Evolutionary conservation across 2,329 filamentous ascomycete species (phyloP), one percentile per base, ranked within the genome.

Genomic region (Nothomitra cinnamomea): DNA sequence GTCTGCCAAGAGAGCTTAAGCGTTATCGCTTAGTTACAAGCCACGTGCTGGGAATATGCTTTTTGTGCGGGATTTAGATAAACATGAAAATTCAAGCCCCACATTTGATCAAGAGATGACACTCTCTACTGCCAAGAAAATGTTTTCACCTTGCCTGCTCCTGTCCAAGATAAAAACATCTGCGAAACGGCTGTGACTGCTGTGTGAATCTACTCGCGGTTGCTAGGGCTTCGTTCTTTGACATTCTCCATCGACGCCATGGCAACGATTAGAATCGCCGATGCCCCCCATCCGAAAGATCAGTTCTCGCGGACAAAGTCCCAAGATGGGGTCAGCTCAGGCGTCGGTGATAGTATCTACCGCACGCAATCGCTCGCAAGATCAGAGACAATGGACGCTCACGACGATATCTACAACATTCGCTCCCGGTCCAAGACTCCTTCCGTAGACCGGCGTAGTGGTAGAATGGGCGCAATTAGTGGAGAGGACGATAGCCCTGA

Each of bases 401-500:
- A 49, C 45, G 45, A 49, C n/a, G 28, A 49, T 4, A 49, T 49
- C n/a, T 49, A 49, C 45, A 49, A 49, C 19, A 49, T 49, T 35
- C 45, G 45, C 19, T 49, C 45, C 13, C 45, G 45, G 6, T 25
- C 22, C 45, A 35, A 35, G 28, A 21, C 22, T 42, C 40, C 40
- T 17, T 42, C 40, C 19, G 22, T 25, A n/a, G 45, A 49, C 45
- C 45, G 45, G 45, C 45, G 45, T n/a, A 49, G 45, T 24, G 24
- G 22, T 21, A 25, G 45, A 15, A 24, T n/a, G n/a, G 45, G 4
- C 3, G 50, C 48, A 19, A 36, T 41, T 13, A 22, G 15, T n/a
- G 40, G 35, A 28, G 53, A 28, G 10, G 59, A 61, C 48, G 58
- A 59, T 6, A 57, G 60, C 51, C 56, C 59, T 17, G 59, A 58